Percentiles rank a stretch among this genome's conserved stretches.
phyloP scores from a whole-genome alignment of 208 protist species.

The Trypanosoma grayi region DNA sequence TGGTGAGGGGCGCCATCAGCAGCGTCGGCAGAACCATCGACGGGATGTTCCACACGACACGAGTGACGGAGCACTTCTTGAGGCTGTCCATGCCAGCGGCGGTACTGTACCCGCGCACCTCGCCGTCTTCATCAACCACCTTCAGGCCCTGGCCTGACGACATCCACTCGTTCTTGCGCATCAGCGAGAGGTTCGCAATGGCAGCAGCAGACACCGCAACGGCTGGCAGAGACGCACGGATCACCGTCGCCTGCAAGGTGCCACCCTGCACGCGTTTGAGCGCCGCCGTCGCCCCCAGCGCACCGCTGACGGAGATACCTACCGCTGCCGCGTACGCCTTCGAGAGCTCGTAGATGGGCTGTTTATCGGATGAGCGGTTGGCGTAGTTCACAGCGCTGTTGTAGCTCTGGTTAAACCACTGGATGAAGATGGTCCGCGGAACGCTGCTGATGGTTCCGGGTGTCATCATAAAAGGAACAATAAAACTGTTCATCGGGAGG shows the following conservation, averaged over 20 bases:
- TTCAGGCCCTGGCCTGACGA: slow-evolving; percentile 65
- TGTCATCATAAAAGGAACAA: slow-evolving; percentile 90
- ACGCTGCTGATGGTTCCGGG: slow-evolving; percentile 68
- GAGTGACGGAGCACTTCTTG: slow-evolving; percentile 72
- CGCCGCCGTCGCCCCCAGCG: slow-evolving; percentile 58
- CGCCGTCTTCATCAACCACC: slow-evolving; percentile 85
- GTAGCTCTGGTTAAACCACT: slow-evolving; percentile 94
- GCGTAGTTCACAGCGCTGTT: slow-evolving; percentile 94
- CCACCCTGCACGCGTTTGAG: slow-evolving; percentile 53
- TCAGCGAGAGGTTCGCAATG: slow-evolving; percentile 86
- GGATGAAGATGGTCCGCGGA: slow-evolving; percentile 76
- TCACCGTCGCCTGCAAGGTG: slow-evolving; percentile 50
- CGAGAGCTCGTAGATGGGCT: slow-evolving; percentile 65
- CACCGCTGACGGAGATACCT: slow-evolving; percentile 57
- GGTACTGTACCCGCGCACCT: slow-evolving; percentile 59
- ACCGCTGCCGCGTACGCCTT: slow-evolving; percentile 85
- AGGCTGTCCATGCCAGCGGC: slow-evolving; percentile 79
- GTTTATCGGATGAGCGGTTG: slow-evolving; percentile 91
- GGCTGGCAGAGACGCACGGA: slow-evolving; percentile 85
- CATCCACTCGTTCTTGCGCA: slow-evolving; percentile 90
- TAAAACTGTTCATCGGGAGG: slow-evolving; percentile 89
- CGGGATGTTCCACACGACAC: slow-evolving; percentile 79
- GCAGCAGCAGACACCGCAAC: slow-evolving; percentile 74
- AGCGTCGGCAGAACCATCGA: slow-evolving; percentile 88
- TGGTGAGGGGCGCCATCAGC: slow-evolving; percentile 64